phyloP scores from a whole-genome alignment of 495 filamentous ascomycete genomes.

The Glonium stellatum region DNA sequence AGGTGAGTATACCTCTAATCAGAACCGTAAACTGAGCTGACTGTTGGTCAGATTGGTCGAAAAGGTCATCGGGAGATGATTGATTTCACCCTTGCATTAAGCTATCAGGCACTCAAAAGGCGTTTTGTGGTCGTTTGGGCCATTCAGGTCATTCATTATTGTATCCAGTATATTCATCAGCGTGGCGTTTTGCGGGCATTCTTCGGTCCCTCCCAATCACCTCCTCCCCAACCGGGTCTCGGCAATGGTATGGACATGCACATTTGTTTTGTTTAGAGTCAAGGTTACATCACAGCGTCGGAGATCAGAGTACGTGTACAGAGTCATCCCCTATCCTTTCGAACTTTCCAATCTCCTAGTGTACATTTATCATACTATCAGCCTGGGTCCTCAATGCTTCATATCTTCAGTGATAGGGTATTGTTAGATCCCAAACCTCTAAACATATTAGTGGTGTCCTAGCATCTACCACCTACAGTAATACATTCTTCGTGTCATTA shows the following conservation, averaged over 20 bases:
- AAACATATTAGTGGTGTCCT: too few species aligned
- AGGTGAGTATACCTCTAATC: neutral
- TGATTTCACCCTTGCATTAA: neutral
- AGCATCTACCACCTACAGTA: too few species aligned
- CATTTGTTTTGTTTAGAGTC: neutral
- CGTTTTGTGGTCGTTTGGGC: neutral
- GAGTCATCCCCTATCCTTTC: too few species aligned
- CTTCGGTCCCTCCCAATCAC: neutral
- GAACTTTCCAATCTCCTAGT: too few species aligned
- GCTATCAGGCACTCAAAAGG: neutral
- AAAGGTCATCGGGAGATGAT: neutral
- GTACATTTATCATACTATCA: conserved; percentile 15
- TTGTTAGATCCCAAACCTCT: too few species aligned
- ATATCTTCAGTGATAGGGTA: too few species aligned
- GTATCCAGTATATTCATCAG: neutral
- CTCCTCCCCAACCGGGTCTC: too few species aligned
- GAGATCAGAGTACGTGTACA: too few species aligned
- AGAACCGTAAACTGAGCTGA: neutral
- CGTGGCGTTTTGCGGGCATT: neutral
- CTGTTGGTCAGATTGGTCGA: neutral
- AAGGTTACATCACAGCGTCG: too few species aligned
- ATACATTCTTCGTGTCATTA: too few species aligned
- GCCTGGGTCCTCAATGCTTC: too few species aligned
- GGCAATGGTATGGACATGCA: neutral
- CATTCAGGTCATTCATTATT: neutral